These are phyloP conservation scores for Sporothrix brunneoviolacea DNA, from an alignment of 2,329 filamentous ascomycete genomes.

Conservation along the genomic window DNA sequence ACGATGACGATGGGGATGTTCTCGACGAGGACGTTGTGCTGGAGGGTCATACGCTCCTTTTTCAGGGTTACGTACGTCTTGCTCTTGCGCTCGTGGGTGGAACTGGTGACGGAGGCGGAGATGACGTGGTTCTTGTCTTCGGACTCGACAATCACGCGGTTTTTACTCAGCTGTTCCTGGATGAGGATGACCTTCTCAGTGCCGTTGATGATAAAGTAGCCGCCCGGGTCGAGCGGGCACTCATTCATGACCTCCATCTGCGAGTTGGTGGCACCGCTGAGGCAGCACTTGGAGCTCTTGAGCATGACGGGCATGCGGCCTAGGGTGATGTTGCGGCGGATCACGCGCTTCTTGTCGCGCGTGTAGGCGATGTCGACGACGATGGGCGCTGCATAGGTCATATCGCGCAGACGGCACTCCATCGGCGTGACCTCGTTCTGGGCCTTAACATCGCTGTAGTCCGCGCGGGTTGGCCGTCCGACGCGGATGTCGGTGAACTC, in stretches of 20 bases:
- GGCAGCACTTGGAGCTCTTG: conserved; percentile 85
- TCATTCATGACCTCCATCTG: conserved; percentile 92
- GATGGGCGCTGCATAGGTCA: conserved; percentile 96
- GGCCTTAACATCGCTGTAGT: conserved; percentile 64
- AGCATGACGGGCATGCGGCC: conserved; percentile 96
- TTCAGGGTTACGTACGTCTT: conserved; percentile 95
- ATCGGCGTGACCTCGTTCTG: conserved; percentile 80
- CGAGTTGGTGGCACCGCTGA: conserved; percentile 74
- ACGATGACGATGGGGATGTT: conserved; percentile 92
- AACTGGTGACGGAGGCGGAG: conserved; percentile 93
- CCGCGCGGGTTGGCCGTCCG: conserved; percentile 69
- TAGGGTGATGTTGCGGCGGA: conserved; percentile 70
- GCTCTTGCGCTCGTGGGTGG: conserved; percentile 93
- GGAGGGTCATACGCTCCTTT: conserved; percentile 82
- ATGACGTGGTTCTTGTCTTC: conserved; percentile 89
- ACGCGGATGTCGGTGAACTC: conserved; percentile 91
- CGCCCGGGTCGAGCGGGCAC: conserved; percentile 90
- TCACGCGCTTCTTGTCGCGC: conserved; percentile 68
- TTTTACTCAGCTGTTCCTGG: conserved; percentile 98
- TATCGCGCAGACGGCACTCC: conserved; percentile 91
- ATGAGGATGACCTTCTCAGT: conserved; percentile 99
- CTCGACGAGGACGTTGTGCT: conserved; percentile 89
- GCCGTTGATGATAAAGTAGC: conserved; percentile 95
- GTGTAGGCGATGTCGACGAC: conserved; percentile 88
- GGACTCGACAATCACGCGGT: conserved; percentile 93